Conservation (phyloP, 495 filamentous ascomycete genomes). For the Collariella sp. region DNA sequence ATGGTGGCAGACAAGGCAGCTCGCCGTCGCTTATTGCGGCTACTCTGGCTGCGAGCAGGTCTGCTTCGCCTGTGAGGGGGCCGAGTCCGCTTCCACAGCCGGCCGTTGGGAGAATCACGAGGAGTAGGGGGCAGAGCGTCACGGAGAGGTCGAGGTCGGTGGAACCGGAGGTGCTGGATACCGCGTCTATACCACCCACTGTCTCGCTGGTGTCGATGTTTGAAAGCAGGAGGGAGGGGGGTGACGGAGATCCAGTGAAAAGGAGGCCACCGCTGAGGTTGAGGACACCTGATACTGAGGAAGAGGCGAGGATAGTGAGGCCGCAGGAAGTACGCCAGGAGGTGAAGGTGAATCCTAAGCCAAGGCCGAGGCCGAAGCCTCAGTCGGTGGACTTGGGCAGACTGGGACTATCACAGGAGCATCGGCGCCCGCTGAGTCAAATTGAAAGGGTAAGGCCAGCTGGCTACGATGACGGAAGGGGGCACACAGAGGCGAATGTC, state of each 20-base stretch:
- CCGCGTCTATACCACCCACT: constrained; percentile 47
- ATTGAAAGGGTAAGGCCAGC: not conserved
- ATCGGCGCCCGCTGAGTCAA: not conserved
- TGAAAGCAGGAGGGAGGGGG: constrained; percentile 34
- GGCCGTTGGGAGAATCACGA: constrained; percentile 2
- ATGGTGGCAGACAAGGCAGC: not conserved
- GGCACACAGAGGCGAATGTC: not conserved
- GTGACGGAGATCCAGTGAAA: constrained; percentile 32
- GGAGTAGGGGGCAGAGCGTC: constrained; percentile 18
- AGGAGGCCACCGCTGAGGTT: constrained; percentile 21
- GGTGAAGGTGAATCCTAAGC: constrained; percentile 11
- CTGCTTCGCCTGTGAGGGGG: constrained; percentile 24
- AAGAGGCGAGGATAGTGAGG: not conserved
- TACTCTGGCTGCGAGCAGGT: constrained; percentile 47
- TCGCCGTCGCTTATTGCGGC: constrained; percentile 47
- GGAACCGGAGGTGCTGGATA: constrained; percentile 32
- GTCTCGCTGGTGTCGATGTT: constrained; percentile 54
- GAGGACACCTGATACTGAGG: constrained; percentile 10
- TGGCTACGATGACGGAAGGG: not conserved
- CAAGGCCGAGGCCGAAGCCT: constrained; percentile 10
- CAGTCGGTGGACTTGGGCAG: not conserved
- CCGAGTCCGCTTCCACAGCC: constrained; percentile 25
- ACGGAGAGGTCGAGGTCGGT: constrained; percentile 16
- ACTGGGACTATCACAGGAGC: not conserved
- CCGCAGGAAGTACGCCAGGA: not conserved